Percentiles rank a stretch among this genome's conserved stretches.
These are phyloP conservation scores for Amaranthus palmeri DNA, from an alignment of 148 eudicot species.

Conservation along the genomic window DNA sequence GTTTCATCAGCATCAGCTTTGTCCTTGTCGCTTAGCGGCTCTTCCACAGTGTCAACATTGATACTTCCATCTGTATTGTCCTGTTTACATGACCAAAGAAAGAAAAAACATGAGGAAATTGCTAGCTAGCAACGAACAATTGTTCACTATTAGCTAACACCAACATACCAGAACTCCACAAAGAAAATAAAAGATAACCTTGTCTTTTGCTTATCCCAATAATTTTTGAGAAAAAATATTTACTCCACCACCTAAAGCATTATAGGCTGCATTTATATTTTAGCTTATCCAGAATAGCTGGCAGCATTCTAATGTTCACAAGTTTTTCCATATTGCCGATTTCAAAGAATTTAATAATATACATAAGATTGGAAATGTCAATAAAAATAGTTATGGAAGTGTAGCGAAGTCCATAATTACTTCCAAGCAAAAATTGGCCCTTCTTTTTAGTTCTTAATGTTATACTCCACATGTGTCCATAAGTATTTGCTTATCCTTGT, in stretches of 20 bases:
- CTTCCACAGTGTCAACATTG: conserved; percentile 30
- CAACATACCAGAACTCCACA: background rate
- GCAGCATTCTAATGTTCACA: no score
- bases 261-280: no score
- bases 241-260: no score
- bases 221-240: background rate
- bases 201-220: background rate
- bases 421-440: no score
- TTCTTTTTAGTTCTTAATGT: no score
- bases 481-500: no score
- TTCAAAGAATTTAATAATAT: background rate
- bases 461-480: no score
- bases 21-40: conserved; percentile 34
- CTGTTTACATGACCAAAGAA: conserved; percentile 30
- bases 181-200: background rate
- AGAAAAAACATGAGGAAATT: conserved; percentile 6
- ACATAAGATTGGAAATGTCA: background rate
- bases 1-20: conserved; percentile 36
- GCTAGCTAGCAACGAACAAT: background rate
- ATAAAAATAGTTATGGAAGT: no score
- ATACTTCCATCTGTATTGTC: conserved; percentile 38
- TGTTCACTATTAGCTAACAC: background rate
- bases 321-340: no score
- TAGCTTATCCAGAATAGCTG: no score
- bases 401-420: no score